Conservation (phyloP, 192 early-diverging fungal species). For the Obelidium mucronatum region DNA sequence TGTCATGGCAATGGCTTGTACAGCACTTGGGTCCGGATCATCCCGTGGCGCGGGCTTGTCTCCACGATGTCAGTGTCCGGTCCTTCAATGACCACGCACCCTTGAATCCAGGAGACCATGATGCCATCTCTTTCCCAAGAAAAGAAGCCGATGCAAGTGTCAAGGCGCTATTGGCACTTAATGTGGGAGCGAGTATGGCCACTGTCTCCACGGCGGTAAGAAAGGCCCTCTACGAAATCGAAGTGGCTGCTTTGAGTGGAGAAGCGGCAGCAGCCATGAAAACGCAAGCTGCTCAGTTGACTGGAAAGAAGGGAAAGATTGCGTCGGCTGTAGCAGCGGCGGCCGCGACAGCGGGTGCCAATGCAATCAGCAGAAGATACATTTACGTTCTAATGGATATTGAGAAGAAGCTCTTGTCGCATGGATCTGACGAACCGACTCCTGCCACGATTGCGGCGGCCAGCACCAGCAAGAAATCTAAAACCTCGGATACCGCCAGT, state of each 20-base stretch:
- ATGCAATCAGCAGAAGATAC: constrained; percentile 29
- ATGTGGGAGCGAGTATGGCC: constrained; percentile 13
- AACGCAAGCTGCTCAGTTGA: constrained; percentile 19
- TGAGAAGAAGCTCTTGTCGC: constrained; percentile 26
- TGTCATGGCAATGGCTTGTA: constrained; percentile 37
- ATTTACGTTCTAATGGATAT: constrained; percentile 32
- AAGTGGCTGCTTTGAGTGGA: constrained; percentile 27
- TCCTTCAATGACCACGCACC: constrained; percentile 28
- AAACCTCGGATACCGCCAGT: neutral
- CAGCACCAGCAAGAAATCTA: neutral
- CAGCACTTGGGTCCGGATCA: constrained; percentile 27
- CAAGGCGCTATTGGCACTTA: constrained; percentile 26
- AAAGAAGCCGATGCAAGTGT: constrained; percentile 38
- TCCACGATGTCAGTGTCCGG: constrained; percentile 28
- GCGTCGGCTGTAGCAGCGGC: constrained; percentile 21
- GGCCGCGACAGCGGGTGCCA: constrained; percentile 26
- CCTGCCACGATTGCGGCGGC: neutral
- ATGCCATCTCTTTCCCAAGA: constrained; percentile 24
- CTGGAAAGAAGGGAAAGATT: constrained; percentile 25
- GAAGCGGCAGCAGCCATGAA: constrained; percentile 29
- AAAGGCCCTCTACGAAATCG: constrained; percentile 29
- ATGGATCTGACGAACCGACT: neutral
- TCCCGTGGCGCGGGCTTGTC: constrained; percentile 32
- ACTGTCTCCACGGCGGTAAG: constrained; percentile 20
- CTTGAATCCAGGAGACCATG: constrained; percentile 31